Evolutionary conservation across 345 rosid genomes (phyloP).

Genomic region (Gossypium rotundifolium): DNA sequence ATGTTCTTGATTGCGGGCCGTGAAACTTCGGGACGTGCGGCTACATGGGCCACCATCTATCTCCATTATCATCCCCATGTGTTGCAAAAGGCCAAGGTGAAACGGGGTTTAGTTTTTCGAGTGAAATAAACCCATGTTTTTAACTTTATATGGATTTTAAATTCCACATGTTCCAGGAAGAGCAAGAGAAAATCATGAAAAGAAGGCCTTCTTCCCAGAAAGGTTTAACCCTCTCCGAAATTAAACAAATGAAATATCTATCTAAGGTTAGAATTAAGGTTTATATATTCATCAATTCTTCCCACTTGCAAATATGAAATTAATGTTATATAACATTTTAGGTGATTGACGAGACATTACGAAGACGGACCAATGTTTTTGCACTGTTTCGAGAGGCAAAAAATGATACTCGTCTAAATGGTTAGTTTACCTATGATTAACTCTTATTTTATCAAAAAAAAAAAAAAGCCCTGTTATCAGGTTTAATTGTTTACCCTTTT

Average conservation of each 20-base stretch:
- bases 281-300: background rate
- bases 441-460: too few relatives aligned
- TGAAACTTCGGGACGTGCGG: background rate
- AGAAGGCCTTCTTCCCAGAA: slow-evolving; percentile 15
- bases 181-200: slow-evolving; percentile 23
- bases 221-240: slow-evolving; percentile 19
- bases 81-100: slow-evolving; percentile 19
- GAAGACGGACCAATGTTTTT: slow-evolving; percentile 19
- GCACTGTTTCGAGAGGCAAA: slow-evolving; percentile 30
- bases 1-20: slow-evolving; percentile 25
- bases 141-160: too few relatives aligned
- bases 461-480: too few relatives aligned
- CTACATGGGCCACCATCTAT: slow-evolving; percentile 18
- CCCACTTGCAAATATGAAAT: too few relatives aligned
- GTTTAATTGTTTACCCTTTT: too few relatives aligned
- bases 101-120: background rate
- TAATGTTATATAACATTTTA: background rate
- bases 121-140: too few relatives aligned
- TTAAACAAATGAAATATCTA: slow-evolving; percentile 22
- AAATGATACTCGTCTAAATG: slow-evolving; percentile 4
- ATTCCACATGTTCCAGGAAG: slow-evolving; percentile 11
- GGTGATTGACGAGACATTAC: background rate
- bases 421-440: too few relatives aligned
- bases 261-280: slow-evolving; percentile 7
- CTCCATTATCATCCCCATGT: background rate